Percentiles rank a stretch among this genome's conserved stretches.
These are phyloP conservation scores for Clausena lansium DNA, from an alignment of 345 rosid species.

Conservation along the genomic window DNA sequence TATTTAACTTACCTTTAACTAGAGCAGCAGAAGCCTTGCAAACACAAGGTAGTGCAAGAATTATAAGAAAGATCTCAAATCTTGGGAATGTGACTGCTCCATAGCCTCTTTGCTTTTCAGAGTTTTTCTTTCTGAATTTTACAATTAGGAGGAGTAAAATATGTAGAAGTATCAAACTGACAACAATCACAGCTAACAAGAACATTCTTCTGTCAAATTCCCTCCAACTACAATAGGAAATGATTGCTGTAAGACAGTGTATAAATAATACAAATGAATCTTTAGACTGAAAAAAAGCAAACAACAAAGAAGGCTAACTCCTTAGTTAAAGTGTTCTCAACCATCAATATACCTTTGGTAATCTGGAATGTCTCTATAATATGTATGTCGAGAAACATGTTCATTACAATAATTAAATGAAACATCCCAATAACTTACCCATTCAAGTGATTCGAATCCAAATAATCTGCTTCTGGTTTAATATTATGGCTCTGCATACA, in stretches of 20 bases:
- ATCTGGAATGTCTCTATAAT: not conserved
- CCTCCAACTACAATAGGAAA: slow-evolving; percentile 63
- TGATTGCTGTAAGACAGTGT: slow-evolving; percentile 5
- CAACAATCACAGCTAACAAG: slow-evolving; percentile 76
- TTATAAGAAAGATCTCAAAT: slow-evolving; percentile 73
- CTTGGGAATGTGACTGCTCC: slow-evolving; percentile 79
- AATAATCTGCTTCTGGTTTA: slow-evolving; percentile 71
- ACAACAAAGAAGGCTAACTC: not conserved
- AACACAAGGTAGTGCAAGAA: slow-evolving; percentile 73
- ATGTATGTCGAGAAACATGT: not conserved
- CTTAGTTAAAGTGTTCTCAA: not conserved
- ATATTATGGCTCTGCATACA: slow-evolving; percentile 57
- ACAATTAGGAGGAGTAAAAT: slow-evolving; percentile 46
- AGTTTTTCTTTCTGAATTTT: slow-evolving; percentile 43
- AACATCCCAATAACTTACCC: slow-evolving; percentile 44
- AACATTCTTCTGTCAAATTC: slow-evolving; percentile 83
- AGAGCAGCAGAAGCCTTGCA: slow-evolving; percentile 69
- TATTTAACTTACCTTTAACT: slow-evolving; percentile 47
- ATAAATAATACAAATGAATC: not conserved
- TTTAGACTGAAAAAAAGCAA: not conserved
- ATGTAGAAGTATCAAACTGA: slow-evolving; percentile 67
- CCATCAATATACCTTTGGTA: not conserved
- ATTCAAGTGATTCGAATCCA: slow-evolving; percentile 43
- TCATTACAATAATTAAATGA: slow-evolving; percentile 3
- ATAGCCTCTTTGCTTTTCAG: slow-evolving; percentile 40